Percentiles rank a stretch among this genome's conserved stretches.
Evolutionary conservation across 805 yeast genomes (phyloP).

Genomic region (Dipodascus albidus): DNA sequence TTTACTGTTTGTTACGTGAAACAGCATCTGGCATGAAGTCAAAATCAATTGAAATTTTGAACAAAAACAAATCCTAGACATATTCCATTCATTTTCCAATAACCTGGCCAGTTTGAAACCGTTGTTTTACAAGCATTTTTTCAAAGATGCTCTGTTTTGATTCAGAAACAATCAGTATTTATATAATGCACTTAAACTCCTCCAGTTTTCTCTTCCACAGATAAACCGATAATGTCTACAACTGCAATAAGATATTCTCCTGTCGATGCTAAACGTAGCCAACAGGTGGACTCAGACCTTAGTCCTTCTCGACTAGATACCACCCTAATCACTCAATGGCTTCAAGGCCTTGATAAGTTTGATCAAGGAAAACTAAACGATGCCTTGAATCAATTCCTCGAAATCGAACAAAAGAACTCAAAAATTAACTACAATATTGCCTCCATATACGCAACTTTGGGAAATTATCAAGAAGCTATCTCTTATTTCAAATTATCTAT

Average conservation of each 20-base stretch:
- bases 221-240: neutral
- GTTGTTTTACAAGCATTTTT: neutral
- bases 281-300: neutral
- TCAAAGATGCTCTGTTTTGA: neutral
- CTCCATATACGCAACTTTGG: neutral
- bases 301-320: neutral
- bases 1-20: neutral
- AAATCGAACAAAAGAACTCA: neutral
- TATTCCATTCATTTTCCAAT: neutral
- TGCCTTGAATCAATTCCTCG: neutral
- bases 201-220: neutral
- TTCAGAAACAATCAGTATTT: neutral
- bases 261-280: neutral
- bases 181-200: too few relatives aligned
- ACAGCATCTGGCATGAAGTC: neutral
- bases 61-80: neutral
- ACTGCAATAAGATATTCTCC: neutral
- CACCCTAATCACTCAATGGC: neutral
- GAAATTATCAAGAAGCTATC: constrained; percentile 1
- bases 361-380: constrained; percentile 2
- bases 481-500: neutral
- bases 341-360: neutral
- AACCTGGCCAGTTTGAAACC: neutral
- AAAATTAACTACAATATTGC: constrained; percentile 1
- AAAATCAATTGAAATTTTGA: neutral